Evolutionary conservation across 768 basidiomycete species (phyloP).

Genomic region (Macrolepiota dolichaula): DNA sequence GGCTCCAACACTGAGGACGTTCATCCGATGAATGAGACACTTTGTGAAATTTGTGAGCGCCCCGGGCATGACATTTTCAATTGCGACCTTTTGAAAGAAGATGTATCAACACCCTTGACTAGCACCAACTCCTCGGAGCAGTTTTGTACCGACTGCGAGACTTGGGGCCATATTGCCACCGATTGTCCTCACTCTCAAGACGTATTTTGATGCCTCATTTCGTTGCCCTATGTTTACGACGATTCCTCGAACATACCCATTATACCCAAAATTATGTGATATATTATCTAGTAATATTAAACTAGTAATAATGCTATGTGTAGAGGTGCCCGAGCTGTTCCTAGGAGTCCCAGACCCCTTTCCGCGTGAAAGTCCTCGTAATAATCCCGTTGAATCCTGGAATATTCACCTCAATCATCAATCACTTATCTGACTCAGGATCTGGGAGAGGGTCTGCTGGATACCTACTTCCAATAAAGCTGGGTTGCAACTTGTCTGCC

Average conservation of each 20-base stretch:
- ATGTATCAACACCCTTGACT: conserved; percentile 28
- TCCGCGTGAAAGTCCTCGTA: too few species aligned
- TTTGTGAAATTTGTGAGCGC: conserved; percentile 86
- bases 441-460: too few species aligned
- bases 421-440: too few species aligned
- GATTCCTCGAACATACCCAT: conserved; percentile 13
- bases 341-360: too few species aligned
- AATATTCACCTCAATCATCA: too few species aligned
- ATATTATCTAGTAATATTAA: conserved; percentile 6
- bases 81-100: conserved; percentile 71
- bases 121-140: conserved; percentile 27
- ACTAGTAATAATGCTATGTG: background rate
- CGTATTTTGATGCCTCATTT: conserved; percentile 55
- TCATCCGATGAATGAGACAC: conserved; percentile 23
- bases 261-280: conserved; percentile 18
- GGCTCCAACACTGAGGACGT: conserved; percentile 19
- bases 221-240: conserved; percentile 14
- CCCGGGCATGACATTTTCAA: conserved; percentile 85
- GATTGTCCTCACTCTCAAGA: conserved; percentile 86
- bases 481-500: too few species aligned
- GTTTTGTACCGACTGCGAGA: conserved; percentile 85
- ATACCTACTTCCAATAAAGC: too few species aligned
- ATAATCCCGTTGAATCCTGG: too few species aligned
- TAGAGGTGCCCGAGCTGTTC: too few species aligned
- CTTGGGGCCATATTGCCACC: conserved; percentile 67